These are phyloP conservation scores for Spiraea crenata DNA, from an alignment of 331 rosid species.

Conservation along the genomic window DNA sequence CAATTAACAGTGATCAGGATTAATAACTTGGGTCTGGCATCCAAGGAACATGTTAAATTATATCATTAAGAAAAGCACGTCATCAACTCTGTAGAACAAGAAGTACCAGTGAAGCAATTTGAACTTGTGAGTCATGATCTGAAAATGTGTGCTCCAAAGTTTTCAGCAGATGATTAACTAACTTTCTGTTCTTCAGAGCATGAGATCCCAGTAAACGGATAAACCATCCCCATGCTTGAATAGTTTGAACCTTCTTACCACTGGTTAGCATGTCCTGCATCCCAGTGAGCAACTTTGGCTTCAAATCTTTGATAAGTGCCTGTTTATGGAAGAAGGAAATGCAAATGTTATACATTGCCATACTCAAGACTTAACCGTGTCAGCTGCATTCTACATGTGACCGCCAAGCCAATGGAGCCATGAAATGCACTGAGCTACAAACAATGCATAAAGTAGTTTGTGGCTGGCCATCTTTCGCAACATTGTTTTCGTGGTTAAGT, in stretches of 20 bases:
- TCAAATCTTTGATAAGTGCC: constrained; percentile 74
- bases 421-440: background rate
- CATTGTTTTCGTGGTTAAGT: background rate
- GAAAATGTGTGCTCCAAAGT: constrained; percentile 80
- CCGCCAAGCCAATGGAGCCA: background rate
- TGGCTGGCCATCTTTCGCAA: background rate
- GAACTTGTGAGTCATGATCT: constrained; percentile 75
- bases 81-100: background rate
- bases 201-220: constrained; percentile 64
- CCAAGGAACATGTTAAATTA: background rate
- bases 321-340: constrained; percentile 19
- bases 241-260: constrained; percentile 66
- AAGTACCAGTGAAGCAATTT: constrained; percentile 80
- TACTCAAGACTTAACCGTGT: background rate
- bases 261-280: constrained; percentile 57
- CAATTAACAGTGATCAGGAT: background rate
- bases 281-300: constrained; percentile 49
- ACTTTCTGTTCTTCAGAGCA: constrained; percentile 61
- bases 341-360: constrained; percentile 5
- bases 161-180: constrained; percentile 75
- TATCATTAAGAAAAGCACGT: background rate
- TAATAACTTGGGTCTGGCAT: background rate
- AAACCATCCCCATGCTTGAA: constrained; percentile 94
- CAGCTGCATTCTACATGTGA: background rate
- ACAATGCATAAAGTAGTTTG: background rate